These are phyloP conservation scores for Fusarium circinatum DNA, from an alignment of 2,329 filamentous ascomycete species.

Conservation along the genomic window DNA sequence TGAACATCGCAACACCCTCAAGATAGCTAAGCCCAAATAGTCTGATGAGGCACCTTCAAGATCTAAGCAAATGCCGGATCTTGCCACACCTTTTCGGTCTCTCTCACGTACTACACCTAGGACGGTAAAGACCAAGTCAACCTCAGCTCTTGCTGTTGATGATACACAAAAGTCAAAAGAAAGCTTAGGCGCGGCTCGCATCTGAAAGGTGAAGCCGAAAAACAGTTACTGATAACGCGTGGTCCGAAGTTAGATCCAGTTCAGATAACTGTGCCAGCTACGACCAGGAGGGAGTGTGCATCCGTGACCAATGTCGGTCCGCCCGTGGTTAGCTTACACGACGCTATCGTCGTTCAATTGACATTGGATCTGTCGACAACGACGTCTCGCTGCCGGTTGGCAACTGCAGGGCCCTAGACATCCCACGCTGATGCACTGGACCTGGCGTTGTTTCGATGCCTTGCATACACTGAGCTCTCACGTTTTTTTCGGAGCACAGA, in stretches of 20 bases:
- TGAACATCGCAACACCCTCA: slow-evolving; percentile 21
- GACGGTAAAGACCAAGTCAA: slow-evolving; percentile 17
- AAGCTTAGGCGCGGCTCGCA: slow-evolving; percentile 13
- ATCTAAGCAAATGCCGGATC: slow-evolving; percentile 34
- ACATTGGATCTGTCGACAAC: slow-evolving; percentile 21
- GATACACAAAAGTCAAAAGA: slow-evolving; percentile 4
- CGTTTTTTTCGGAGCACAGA: neutral
- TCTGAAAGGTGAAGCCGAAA: neutral
- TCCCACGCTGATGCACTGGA: neutral
- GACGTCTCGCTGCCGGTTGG: slow-evolving; percentile 4
- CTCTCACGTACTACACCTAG: slow-evolving; percentile 15
- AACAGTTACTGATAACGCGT: slow-evolving; percentile 1
- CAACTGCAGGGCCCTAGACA: slow-evolving; percentile 10
- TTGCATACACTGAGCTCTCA: slow-evolving; percentile 11
- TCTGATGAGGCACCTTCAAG: slow-evolving; percentile 9
- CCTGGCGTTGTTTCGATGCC: slow-evolving; percentile 17
- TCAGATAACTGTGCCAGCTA: neutral
- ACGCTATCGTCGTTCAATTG: slow-evolving; percentile 28
- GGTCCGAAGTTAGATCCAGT: slow-evolving; percentile 19
- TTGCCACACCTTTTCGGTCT: slow-evolving; percentile 32
- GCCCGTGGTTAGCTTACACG: neutral
- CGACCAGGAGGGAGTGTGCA: slow-evolving; percentile 39
- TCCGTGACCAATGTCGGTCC: slow-evolving; percentile 14
- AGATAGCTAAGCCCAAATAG: slow-evolving; percentile 4
- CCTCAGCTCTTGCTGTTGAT: neutral